Evolutionary conservation across 179 eudicot genomes (phyloP).

Genomic region (Silene vulgaris): DNA sequence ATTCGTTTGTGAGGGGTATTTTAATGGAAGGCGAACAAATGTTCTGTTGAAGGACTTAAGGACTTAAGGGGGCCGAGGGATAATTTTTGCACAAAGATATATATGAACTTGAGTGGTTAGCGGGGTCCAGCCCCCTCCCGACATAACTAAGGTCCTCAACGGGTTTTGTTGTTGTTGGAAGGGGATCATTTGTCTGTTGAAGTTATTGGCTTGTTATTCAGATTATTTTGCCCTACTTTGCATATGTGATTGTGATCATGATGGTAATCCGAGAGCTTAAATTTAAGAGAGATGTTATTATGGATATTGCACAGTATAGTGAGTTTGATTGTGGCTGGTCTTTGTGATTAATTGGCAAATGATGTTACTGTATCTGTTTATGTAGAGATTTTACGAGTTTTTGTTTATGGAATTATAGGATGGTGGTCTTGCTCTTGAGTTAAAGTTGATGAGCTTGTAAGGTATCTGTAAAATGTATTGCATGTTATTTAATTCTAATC

Average conservation of each 20-base stretch:
- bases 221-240: background rate
- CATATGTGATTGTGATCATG: constrained; percentile 10
- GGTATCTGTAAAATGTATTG: background rate
- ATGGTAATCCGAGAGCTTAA: background rate
- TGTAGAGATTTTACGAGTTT: background rate
- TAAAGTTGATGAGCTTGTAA: background rate
- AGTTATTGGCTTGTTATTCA: background rate
- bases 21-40: too few species aligned
- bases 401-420: background rate
- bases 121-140: too few species aligned
- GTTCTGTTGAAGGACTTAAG: too few species aligned
- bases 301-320: too few species aligned
- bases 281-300: too few species aligned
- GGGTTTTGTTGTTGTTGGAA: background rate
- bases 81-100: too few species aligned
- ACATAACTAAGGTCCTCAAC: too few species aligned
- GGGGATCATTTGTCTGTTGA: background rate
- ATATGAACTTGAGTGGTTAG: too few species aligned
- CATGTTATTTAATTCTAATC: constrained; percentile 5
- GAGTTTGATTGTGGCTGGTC: background rate
- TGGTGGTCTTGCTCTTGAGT: background rate
- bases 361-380: background rate
- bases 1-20: too few species aligned
- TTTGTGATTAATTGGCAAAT: background rate
- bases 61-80: too few species aligned